Conservation (phyloP, 148 eudicot species). For the Simmondsia chinensis region DNA sequence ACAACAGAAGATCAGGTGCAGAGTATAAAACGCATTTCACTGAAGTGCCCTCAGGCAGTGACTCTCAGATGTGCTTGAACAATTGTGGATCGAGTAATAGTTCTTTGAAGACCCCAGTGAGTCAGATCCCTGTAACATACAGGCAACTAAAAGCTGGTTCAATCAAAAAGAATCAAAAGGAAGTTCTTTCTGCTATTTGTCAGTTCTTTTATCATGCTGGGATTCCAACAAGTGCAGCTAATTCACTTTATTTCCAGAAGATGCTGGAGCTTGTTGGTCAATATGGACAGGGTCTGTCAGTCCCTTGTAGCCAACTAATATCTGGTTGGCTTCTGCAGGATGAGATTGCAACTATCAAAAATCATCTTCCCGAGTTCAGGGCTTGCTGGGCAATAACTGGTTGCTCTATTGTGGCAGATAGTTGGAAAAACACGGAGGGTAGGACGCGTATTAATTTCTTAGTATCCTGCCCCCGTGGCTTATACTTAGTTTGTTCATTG, state of each 20-base stretch:
- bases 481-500: slow-evolving; percentile 64
- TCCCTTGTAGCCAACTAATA: slow-evolving; percentile 56
- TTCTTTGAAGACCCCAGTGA: slow-evolving; percentile 33
- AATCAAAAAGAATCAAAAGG: slow-evolving; percentile 50
- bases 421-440: slow-evolving; percentile 68
- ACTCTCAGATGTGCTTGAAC: slow-evolving; percentile 43
- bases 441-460: slow-evolving; percentile 63
- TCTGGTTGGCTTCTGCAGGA: slow-evolving; percentile 74
- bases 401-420: slow-evolving; percentile 87
- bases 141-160: slow-evolving; percentile 30
- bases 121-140: slow-evolving; percentile 28
- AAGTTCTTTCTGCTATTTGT: slow-evolving; percentile 71
- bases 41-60: slow-evolving; percentile 42
- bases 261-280: slow-evolving; percentile 86
- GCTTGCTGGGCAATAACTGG: slow-evolving; percentile 92
- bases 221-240: slow-evolving; percentile 62
- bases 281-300: slow-evolving; percentile 66
- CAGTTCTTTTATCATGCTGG: slow-evolving; percentile 91
- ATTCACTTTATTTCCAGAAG: slow-evolving; percentile 70
- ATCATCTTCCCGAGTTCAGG: slow-evolving; percentile 59
- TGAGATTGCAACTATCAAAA: slow-evolving; percentile 52
- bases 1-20: slow-evolving; percentile 35
- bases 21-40: slow-evolving; percentile 35
- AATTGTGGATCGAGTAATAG: slow-evolving; percentile 38
- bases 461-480: slow-evolving; percentile 90